Evolutionary conservation across 176 grass and related monocot genomes (phyloP), one percentile per base, ranked within the genome.

Genomic region (Echinochloa phyllopogon): DNA sequence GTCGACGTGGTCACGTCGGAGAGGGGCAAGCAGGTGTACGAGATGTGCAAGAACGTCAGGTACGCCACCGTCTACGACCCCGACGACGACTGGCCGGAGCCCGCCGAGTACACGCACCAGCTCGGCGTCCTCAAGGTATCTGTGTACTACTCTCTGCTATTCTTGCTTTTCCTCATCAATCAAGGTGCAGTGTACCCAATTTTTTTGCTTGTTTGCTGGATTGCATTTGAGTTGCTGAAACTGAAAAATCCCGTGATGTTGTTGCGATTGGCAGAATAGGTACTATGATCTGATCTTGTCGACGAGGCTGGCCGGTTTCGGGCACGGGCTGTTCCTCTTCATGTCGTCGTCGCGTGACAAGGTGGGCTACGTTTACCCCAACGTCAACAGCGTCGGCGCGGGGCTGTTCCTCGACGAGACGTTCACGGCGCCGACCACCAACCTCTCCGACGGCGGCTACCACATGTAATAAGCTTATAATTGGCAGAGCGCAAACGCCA

Each of bases 21-120:
- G 13, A 83, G 95, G 56, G 95, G 95, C 8, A 98, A 98, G 82
- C 93, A 98, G 85, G 88, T 90, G 3, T 98, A 95, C 76, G 95
- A 98, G 88, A 79, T 98, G 74, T 95, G 94, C 86, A 98, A 95
- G 91, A 95, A 98, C 59, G 95, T 98, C 9, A 80, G 93, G 37
- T 98, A 84, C 76, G 91, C 93, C 33, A 77, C 89, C 55, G 91
- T 73, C 23, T 98, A 95, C 53, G 95, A 98, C 84, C 87, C 89
- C 3, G 95, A 98, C 45, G 69, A 90, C 16, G 79, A 90, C 18
- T 95, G 92, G 78, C 95, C 95, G 0, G 93, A 90, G 25, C 93
- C 95, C 10, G 87, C 82, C 11, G 95, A 98, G 76, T 98, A 98
- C 77, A 88, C 79, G 16, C 86, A 98, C 80, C 87, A 93, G 95